Base-by-base conservation (phyloP, 164 flowering plant genomes). In the Vitis rotundifolia region DNA sequence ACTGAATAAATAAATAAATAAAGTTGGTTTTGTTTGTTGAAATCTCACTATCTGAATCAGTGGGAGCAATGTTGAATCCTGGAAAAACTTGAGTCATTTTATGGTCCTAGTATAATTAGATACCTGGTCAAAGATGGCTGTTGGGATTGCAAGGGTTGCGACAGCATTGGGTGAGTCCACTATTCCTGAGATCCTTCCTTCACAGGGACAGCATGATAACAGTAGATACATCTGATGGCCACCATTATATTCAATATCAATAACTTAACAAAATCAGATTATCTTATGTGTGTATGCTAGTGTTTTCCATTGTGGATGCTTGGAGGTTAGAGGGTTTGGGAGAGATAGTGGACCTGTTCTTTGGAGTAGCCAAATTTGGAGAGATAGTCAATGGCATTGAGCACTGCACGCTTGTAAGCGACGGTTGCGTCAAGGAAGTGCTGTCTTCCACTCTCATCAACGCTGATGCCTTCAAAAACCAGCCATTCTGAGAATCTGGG, bases 401-500 rank as follows among this genome's bases (percentile, higher is more conserved):
- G 94, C 11, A 90, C 98, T 26, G 97, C 98, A 13, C 98, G 91
- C 77, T 93, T 95, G 79, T 89, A 95, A 44, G 99, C 97, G 18
- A 93, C 91, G 63, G 75, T 89, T 29, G 94, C 94, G 61, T 95
- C 97, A 22, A 95, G 96, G 73, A 77, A 95, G 74, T 95, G 99
- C 68, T 95, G 94, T 79, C 83, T 83, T 49, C 99, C 99, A 47
- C 87, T 82, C 83, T 95, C 99, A 74, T 95, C 98, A 48, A 95
- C 99, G 62, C 96, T 95, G 71, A 95, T 91, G 65, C 98, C 99
- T 77, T 92, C 97, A 74, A 95, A 95, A 12, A 95, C 98, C 75
- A 95, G 63, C 99, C 99, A 92, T 62, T 95, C 99, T 12, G 97
- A 92, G 87, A 95, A 95, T 74, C 96, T 85, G 53, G 98, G 99